These are phyloP conservation scores for Rhizopus microsporus DNA, from an alignment of 371 early-diverging fungal genomes.

Conservation along the genomic window DNA sequence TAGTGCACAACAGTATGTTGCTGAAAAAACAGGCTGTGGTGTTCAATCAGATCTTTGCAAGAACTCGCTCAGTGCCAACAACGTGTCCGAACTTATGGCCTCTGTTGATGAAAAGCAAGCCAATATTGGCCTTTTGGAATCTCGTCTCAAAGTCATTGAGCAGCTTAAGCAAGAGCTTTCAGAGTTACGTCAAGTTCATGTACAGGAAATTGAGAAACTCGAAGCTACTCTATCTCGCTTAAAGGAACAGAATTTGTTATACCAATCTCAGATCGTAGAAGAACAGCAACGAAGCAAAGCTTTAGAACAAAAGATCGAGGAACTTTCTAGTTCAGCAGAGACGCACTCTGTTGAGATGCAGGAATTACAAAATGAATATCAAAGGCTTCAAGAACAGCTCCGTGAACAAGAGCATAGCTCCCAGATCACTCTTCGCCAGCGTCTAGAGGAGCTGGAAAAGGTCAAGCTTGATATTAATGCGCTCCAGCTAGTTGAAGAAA, in stretches of 20 bases:
- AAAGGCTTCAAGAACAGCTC: slow-evolving; percentile 22
- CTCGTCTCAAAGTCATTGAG: slow-evolving; percentile 30
- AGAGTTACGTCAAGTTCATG: slow-evolving; percentile 24
- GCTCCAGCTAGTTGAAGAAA: slow-evolving; percentile 33
- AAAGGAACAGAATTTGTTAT: slow-evolving; percentile 6
- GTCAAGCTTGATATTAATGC: slow-evolving; percentile 30
- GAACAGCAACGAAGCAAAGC: slow-evolving; percentile 1
- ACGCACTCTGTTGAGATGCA: slow-evolving; percentile 13
- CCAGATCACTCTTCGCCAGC: slow-evolving; percentile 20
- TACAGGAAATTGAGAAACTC: slow-evolving; percentile 18
- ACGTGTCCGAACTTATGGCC: slow-evolving; percentile 9
- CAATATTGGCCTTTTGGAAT: slow-evolving; percentile 20
- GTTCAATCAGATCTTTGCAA: slow-evolving; percentile 3
- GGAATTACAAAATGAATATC: slow-evolving; percentile 7
- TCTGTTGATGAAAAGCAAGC: slow-evolving; percentile 17
- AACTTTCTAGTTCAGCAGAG: slow-evolving; percentile 14
- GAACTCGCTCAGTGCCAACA: neutral
- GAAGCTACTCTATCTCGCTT: slow-evolving; percentile 12
- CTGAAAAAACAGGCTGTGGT: slow-evolving; percentile 3
- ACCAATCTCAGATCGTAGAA: slow-evolving; percentile 6
- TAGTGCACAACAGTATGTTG: slow-evolving; percentile 14
- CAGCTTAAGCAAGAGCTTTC: slow-evolving; percentile 21
- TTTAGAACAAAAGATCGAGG: slow-evolving; percentile 15
- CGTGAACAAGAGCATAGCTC: slow-evolving; percentile 30
- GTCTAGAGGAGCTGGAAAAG: slow-evolving; percentile 35